Conservation (phyloP, 2,329 filamentous ascomycete genomes). For the Aureobasidium vineae region DNA sequence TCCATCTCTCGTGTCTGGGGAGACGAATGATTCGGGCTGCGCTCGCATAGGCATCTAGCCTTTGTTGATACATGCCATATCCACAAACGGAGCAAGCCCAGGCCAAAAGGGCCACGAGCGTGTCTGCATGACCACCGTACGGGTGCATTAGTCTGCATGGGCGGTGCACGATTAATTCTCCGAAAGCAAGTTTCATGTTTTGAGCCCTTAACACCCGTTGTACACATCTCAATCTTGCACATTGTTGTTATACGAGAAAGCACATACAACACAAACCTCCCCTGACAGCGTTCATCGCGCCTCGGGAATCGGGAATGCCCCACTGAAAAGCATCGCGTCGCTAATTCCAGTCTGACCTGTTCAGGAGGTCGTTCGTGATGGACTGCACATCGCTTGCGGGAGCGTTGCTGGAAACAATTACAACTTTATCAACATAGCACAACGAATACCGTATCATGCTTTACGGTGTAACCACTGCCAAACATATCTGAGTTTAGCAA, state of each 20-base stretch:
- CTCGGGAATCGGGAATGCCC: not conserved
- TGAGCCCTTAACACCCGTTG: not conserved
- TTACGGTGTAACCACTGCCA: not conserved
- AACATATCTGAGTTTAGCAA: slow-evolving; percentile 10
- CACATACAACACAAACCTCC: slow-evolving; percentile 2
- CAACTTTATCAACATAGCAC: slow-evolving; percentile 10
- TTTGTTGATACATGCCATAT: not conserved
- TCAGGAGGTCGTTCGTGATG: slow-evolving; percentile 9
- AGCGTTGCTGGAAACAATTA: slow-evolving; percentile 17
- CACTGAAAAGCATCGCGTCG: not conserved
- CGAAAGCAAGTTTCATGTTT: slow-evolving; percentile 6
- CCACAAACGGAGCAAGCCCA: slow-evolving; percentile 2
- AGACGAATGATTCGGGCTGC: not conserved
- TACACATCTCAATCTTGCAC: not conserved
- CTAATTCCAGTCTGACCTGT: not conserved
- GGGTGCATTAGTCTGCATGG: not conserved
- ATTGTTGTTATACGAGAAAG: not conserved
- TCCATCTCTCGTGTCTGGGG: not conserved
- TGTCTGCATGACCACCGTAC: slow-evolving; percentile 8
- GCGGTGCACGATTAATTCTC: slow-evolving; percentile 23
- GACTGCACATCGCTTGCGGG: not conserved
- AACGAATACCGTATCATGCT: slow-evolving; percentile 6
- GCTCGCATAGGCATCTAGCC: not conserved
- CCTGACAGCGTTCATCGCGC: slow-evolving; percentile 1
- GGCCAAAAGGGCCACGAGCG: not conserved